These are phyloP conservation scores for Syzygium syzygioides DNA, from an alignment of 441 rosid species.

Conservation along the genomic window DNA sequence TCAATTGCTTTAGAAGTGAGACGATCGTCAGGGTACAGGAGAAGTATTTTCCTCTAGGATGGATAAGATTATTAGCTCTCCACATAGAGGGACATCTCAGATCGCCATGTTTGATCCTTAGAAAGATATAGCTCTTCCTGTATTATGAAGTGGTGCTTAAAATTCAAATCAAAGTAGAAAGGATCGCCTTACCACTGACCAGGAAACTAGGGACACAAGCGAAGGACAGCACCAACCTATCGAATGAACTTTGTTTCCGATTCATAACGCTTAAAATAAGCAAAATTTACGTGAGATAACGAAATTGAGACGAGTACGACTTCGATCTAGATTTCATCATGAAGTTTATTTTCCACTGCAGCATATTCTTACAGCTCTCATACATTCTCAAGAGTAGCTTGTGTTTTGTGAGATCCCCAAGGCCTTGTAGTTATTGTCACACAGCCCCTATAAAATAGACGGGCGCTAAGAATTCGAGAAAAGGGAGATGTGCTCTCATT, in stretches of 20 bases:
- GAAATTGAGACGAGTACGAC: background rate
- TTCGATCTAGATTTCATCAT: background rate
- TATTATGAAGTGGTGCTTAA: background rate
- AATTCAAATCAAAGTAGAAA: background rate
- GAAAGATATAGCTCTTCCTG: background rate
- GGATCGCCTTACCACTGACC: background rate
- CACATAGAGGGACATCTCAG: background rate
- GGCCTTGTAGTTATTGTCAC: background rate
- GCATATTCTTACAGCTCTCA: background rate
- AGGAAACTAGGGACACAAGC: background rate
- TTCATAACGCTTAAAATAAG: background rate
- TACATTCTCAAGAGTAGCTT: background rate
- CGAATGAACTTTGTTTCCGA: background rate
- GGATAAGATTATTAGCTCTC: background rate
- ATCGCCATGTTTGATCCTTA: background rate
- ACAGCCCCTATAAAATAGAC: background rate
- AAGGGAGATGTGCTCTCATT: slow-evolving; percentile 26
- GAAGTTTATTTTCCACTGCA: background rate
- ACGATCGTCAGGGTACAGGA: background rate
- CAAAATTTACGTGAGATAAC: background rate
- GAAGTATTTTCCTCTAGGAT: background rate
- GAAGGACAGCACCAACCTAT: background rate
- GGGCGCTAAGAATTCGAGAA: background rate
- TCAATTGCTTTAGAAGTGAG: background rate
- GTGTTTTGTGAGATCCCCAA: background rate